Percentiles rank a stretch among this genome's conserved stretches.
phyloP scores from a whole-genome alignment of 2,329 filamentous ascomycete genomes.

The Hymenoscyphus scutula region DNA sequence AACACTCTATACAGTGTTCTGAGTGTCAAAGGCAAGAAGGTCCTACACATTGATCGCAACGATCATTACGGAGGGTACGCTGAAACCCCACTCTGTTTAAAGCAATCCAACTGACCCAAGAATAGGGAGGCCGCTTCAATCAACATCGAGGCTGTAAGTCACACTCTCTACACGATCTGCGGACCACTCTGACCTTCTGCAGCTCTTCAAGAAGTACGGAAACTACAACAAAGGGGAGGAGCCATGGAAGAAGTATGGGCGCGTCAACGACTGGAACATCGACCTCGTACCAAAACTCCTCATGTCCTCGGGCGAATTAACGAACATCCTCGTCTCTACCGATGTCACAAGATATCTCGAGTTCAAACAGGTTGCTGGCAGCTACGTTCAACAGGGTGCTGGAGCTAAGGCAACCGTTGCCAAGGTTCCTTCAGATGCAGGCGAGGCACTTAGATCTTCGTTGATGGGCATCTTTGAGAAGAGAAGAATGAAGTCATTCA shows the following conservation, averaged over 20 bases:
- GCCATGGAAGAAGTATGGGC: constrained; percentile 97
- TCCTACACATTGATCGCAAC: constrained; percentile 97
- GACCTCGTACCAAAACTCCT: constrained; percentile 97
- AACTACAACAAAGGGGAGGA: constrained; percentile 77
- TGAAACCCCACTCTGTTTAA: constrained; percentile 14
- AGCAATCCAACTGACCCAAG: constrained; percentile 31
- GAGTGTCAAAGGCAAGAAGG: constrained; percentile 98
- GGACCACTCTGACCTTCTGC: constrained; percentile 36
- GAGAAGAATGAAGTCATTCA: constrained; percentile 91
- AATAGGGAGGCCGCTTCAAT: constrained; percentile 87
- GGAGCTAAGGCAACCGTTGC: constrained; percentile 85
- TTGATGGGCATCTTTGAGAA: constrained; percentile 99
- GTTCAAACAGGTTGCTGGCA: constrained; percentile 93
- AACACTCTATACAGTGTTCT: constrained; percentile 62
- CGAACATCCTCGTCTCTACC: constrained; percentile 96
- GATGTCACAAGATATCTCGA: constrained; percentile 86
- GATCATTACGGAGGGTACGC: constrained; percentile 93
- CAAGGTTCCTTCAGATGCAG: constrained; percentile 93
- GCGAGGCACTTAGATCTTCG: constrained; percentile 85
- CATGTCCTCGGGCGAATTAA: constrained; percentile 97
- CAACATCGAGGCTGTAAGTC: constrained; percentile 85
- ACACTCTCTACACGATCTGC: constrained; percentile 18
- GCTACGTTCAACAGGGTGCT: constrained; percentile 88
- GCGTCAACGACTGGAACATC: constrained; percentile 98
- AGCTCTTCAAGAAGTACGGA: constrained; percentile 97